Evolutionary conservation across 768 basidiomycete species (phyloP).

Genomic region (Mycena epipterygia): DNA sequence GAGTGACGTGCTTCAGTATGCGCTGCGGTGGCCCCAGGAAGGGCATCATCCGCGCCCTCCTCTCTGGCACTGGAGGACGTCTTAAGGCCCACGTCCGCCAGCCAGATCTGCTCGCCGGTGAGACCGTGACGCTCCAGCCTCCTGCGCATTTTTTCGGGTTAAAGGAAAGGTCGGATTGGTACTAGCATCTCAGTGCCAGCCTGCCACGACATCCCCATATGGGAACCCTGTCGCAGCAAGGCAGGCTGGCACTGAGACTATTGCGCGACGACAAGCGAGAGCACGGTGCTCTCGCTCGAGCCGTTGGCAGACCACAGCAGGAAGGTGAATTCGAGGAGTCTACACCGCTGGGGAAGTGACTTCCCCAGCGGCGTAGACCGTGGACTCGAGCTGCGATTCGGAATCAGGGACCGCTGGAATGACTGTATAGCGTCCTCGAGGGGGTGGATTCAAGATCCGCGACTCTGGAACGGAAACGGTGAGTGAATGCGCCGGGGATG

Average conservation of each 20-base stretch:
- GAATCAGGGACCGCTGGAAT: not conserved
- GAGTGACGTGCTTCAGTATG: not conserved
- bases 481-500: no score
- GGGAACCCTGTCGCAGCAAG: no score
- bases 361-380: conserved; percentile 30
- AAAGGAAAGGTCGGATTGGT: conserved; percentile 27
- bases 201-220: no score
- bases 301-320: conserved; percentile 19
- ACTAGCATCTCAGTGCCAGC: no score
- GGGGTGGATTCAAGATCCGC: not conserved
- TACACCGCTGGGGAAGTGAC: no score
- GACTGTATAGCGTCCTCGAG: not conserved
- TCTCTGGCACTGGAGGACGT: no score
- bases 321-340: conserved; percentile 29
- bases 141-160: conserved; percentile 17
- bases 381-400: conserved; percentile 20
- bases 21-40: not conserved
- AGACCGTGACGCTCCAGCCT: conserved; percentile 10
- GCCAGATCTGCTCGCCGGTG: conserved; percentile 23
- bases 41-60: conserved; percentile 16
- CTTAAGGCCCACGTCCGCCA: conserved; percentile 13
- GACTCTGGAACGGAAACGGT: no score
- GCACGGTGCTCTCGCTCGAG: conserved; percentile 29
- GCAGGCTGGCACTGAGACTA: no score
- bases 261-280: conserved; percentile 34